Evolutionary conservation across 352 stramenopile species (phyloP), one percentile per base, ranked within the genome.

Genomic region (Pythium myriotylum): DNA sequence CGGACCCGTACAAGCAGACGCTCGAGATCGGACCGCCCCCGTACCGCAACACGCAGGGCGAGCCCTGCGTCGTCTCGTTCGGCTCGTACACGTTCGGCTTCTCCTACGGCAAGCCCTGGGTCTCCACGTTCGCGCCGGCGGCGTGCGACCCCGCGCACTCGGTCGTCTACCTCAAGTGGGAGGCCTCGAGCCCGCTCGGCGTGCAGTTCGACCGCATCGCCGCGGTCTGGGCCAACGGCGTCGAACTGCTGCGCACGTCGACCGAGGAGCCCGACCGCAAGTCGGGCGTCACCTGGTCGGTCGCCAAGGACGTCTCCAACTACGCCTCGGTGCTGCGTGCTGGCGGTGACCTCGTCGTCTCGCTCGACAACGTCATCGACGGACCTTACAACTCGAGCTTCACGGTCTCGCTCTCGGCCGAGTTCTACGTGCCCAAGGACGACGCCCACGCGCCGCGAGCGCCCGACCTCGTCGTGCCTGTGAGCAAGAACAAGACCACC

Each of bases 171-270:
- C 74, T 91, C 26, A 81, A 72, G 33, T 91, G 76, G 77, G 39
- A 53, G 29, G 79, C 72, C 4, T 72, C 59, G 12, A 79, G 71
- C 35, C 68, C 70, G 14, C 56, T 77, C 0, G 79, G 79, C 54
- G 67, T 79, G 13, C 84, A 93, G 55, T 93, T 73, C 55, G 84
- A 93, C 53, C 84, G 82, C 54, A 81, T 90, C 58, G 84, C 75
- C 5, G 84, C 79, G 2, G 77, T 90, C 7, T 93, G 82, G 81
- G 63, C 89, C 58, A 88, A 88, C 53, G 76, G 77, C 20, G 65
- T 86, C 54, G 84, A 92, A 54, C 59, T 93, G 42, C 73, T 93
- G 23, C 77, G 84, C 24, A 91, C 83, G 51, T 91, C 84, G 13
- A 92, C 84, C 3, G 71, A 86, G 39, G 84, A 93, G 45, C 84